phyloP scores from a whole-genome alignment of 345 rosid species.

The Eucalyptus grandis region DNA sequence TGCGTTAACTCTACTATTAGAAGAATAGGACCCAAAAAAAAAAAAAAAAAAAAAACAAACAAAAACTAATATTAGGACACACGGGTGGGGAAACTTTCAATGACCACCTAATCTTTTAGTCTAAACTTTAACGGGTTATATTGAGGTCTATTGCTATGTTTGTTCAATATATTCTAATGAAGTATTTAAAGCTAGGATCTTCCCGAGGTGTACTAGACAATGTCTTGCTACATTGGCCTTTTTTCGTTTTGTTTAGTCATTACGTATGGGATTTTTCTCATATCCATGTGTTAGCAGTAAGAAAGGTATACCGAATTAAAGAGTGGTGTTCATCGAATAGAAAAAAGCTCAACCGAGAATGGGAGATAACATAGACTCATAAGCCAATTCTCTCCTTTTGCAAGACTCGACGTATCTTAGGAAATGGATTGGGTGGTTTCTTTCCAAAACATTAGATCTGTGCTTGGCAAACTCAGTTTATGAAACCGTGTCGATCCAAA shows the following conservation, averaged over 20 bases:
- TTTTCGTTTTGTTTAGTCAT: background rate
- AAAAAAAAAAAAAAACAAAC: no score
- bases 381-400: background rate
- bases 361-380: background rate
- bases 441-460: background rate
- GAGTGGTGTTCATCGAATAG: background rate
- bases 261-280: background rate
- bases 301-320: background rate
- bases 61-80: background rate
- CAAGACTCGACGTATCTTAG: background rate
- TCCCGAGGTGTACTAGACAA: background rate
- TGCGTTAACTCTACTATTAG: background rate
- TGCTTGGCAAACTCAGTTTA: background rate
- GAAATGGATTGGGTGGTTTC: background rate
- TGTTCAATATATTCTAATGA: background rate
- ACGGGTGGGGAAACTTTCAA: background rate
- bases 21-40: no score
- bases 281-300: background rate
- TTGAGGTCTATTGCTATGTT: background rate
- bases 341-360: background rate
- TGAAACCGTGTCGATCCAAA: background rate
- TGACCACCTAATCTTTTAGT: background rate
- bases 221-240: background rate
- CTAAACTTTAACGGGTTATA: background rate
- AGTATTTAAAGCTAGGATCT: background rate